Evolutionary conservation across 495 filamentous ascomycete species (phyloP).

Genomic region (Letharia lupina): DNA sequence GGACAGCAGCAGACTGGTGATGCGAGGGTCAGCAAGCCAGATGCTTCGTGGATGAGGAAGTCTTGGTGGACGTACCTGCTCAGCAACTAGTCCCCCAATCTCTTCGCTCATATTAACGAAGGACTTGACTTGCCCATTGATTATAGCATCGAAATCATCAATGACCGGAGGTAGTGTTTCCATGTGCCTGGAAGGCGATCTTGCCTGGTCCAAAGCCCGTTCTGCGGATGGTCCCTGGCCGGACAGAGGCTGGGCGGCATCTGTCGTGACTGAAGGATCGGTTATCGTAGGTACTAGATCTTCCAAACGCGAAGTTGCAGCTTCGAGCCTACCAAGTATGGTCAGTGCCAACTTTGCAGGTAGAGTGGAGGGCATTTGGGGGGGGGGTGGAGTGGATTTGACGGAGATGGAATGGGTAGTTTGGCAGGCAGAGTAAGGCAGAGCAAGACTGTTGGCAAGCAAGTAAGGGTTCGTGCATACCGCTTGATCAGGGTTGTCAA

Average conservation of each 20-base stretch:
- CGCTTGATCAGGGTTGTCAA: constrained; percentile 98
- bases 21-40: constrained; percentile 7
- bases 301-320: constrained; percentile 90
- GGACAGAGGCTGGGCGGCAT: constrained; percentile 26
- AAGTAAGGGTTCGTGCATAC: constrained; percentile 42
- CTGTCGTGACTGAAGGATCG: constrained; percentile 44
- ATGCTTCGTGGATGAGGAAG: not conserved
- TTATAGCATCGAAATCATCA: constrained; percentile 75
- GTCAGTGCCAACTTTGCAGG: constrained; percentile 31
- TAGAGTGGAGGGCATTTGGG: not conserved
- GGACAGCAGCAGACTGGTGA: constrained; percentile 48
- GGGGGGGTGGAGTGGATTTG: too few relatives aligned
- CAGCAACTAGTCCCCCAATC: constrained; percentile 66
- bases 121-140: constrained; percentile 63
- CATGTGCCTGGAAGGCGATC: constrained; percentile 38
- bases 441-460: not conserved
- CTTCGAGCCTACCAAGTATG: constrained; percentile 69
- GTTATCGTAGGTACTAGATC: constrained; percentile 77
- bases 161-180: constrained; percentile 66
- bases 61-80: constrained; percentile 53
- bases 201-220: constrained; percentile 23
- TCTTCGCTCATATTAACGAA: constrained; percentile 71
- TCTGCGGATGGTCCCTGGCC: constrained; percentile 31
- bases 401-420: not conserved
- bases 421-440: not conserved